phyloP scores from a whole-genome alignment of 2,329 filamentous ascomycete genomes.

The Kalaharituber pfeilii region DNA sequence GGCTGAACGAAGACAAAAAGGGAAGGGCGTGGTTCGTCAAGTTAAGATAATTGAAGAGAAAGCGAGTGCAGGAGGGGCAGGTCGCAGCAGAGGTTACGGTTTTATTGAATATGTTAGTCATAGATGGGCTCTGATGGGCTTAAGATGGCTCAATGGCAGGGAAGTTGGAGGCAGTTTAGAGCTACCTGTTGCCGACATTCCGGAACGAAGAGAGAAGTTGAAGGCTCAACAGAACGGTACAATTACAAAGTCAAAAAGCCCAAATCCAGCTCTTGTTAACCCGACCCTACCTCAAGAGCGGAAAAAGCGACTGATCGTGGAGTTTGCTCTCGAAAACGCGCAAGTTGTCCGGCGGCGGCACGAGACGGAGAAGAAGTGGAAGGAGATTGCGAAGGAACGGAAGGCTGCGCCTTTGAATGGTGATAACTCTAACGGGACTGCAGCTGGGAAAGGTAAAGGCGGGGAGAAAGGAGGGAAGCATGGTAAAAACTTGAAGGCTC shows the following conservation, averaged over 20 bases:
- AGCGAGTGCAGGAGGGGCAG: constrained; percentile 57
- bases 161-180: constrained; percentile 34
- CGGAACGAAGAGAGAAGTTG: constrained; percentile 34
- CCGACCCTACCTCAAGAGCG: constrained; percentile 37
- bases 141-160: constrained; percentile 82
- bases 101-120: constrained; percentile 96
- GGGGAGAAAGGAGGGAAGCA: constrained; percentile 22
- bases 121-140: constrained; percentile 81
- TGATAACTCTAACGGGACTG: constrained; percentile 9
- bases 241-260: constrained; percentile 2
- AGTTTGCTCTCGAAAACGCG: constrained; percentile 96
- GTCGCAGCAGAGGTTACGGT: constrained; percentile 79
- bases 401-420: constrained; percentile 26
- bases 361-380: constrained; percentile 42
- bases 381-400: constrained; percentile 26
- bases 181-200: constrained; percentile 28
- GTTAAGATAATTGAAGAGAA: constrained; percentile 89
- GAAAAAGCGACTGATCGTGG: constrained; percentile 78
- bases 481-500: constrained; percentile 7
- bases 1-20: constrained; percentile 57
- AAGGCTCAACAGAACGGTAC: constrained; percentile 20
- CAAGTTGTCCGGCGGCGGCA: constrained; percentile 74
- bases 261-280: constrained; percentile 25
- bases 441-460: constrained; percentile 37
- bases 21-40: constrained; percentile 76